phyloP scores from a whole-genome alignment of 257 asterid species.

The Solanum corneliomulleri region DNA sequence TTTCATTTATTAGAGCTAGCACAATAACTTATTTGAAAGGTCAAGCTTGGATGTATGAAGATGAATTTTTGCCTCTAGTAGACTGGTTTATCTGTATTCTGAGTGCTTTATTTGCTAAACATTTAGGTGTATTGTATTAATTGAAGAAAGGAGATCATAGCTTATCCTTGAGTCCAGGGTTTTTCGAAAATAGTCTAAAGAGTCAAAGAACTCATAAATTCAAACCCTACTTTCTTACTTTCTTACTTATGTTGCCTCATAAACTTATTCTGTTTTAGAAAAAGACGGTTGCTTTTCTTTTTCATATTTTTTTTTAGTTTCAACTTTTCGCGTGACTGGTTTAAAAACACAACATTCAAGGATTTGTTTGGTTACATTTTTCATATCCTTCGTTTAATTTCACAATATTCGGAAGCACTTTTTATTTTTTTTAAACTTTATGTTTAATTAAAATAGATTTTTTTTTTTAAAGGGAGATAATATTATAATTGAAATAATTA shows the following conservation, averaged over 20 bases:
- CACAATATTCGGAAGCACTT: no score
- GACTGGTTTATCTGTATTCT: background rate
- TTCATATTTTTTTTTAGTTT: no score
- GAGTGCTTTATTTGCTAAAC: background rate
- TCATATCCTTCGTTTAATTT: no score
- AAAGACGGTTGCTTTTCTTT: no score
- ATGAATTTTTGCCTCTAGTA: background rate
- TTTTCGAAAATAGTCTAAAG: background rate
- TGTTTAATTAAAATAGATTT: no score
- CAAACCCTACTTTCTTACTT: no score
- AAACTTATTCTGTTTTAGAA: no score
- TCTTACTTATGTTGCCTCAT: no score
- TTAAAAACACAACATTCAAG: no score
- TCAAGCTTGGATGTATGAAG: background rate
- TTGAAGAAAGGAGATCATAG: background rate
- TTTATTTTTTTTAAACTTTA: background rate
- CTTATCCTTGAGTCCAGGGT: background rate
- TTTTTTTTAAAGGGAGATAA: background rate
- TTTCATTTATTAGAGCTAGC: background rate
- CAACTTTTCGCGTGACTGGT: no score
- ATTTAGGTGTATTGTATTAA: background rate
- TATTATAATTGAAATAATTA: background rate
- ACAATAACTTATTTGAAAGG: background rate
- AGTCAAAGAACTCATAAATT: no score
- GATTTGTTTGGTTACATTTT: accelerated